Percentiles rank a stretch among this genome's conserved stretches.
Conservation (phyloP, 2,329 filamentous ascomycete genomes). For the Aurifilum marmelostoma region DNA sequence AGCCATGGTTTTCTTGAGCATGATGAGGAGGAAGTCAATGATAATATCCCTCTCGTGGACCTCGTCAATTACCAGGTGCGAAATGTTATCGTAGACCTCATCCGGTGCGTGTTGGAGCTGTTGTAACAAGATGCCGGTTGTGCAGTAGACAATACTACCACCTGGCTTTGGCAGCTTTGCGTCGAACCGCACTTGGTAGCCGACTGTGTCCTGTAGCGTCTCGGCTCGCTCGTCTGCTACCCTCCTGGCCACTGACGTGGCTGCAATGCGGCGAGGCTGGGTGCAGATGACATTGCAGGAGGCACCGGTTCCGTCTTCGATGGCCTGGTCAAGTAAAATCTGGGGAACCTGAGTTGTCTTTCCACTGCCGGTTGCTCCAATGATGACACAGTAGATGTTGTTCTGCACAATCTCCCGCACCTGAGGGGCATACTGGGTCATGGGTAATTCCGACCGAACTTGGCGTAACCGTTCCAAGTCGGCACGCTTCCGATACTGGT, state of each 20-base stretch:
- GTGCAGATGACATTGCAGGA: slow-evolving; percentile 54
- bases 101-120: slow-evolving; percentile 46
- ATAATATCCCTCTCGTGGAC: slow-evolving; percentile 35
- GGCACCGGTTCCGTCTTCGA: slow-evolving; percentile 42
- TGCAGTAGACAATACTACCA: slow-evolving; percentile 51
- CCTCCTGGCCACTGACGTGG: slow-evolving; percentile 47
- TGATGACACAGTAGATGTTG: slow-evolving; percentile 25
- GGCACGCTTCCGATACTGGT: not conserved
- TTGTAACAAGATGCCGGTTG: slow-evolving; percentile 51
- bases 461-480: slow-evolving; percentile 14
- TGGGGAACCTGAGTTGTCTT: slow-evolving; percentile 50
- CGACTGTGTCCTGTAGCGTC: slow-evolving; percentile 44
- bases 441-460: slow-evolving; percentile 20
- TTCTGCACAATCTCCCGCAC: slow-evolving; percentile 20
- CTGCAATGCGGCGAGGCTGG: slow-evolving; percentile 52
- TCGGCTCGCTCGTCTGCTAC: slow-evolving; percentile 51
- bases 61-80: slow-evolving; percentile 56
- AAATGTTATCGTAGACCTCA: slow-evolving; percentile 43
- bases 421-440: slow-evolving; percentile 16
- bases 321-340: slow-evolving; percentile 54
- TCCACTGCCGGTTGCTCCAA: slow-evolving; percentile 27
- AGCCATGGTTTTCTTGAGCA: slow-evolving; percentile 20
- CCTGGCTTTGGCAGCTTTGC: slow-evolving; percentile 36
- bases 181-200: slow-evolving; percentile 51
- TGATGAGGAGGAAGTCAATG: slow-evolving; percentile 23